A percentile compares a stretch with the other conserved stretches of the same genome.
These are phyloP conservation scores for Podospora anserina DNA, from an alignment of 495 filamentous ascomycete species.

Conservation along the genomic window DNA sequence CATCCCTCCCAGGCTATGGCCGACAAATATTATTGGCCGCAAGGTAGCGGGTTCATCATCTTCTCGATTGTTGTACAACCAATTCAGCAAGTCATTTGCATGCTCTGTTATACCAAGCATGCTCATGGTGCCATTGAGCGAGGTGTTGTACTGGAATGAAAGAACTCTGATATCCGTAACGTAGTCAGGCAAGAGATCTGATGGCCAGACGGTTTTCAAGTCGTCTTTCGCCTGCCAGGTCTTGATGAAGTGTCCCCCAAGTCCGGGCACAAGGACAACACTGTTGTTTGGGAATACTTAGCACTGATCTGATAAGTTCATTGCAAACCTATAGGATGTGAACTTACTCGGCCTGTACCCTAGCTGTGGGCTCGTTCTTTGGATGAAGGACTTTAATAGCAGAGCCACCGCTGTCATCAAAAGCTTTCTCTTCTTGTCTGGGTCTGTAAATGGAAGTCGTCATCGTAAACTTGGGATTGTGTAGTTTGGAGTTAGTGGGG, in stretches of 20 bases:
- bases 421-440: too few relatives aligned
- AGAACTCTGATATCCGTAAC: conserved; percentile 9
- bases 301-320: background rate
- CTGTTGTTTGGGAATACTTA: background rate
- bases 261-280: conserved; percentile 10
- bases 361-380: background rate
- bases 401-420: background rate
- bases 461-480: background rate
- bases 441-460: background rate
- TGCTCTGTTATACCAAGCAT: conserved; percentile 7
- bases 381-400: background rate
- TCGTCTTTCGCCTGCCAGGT: conserved; percentile 13
- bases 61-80: background rate
- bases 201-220: conserved; percentile 14
- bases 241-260: conserved; percentile 12
- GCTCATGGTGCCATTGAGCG: conserved; percentile 5
- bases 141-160: conserved; percentile 16
- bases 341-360: background rate
- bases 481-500: background rate
- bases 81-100: conserved; percentile 9
- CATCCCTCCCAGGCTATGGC: conserved; percentile 19
- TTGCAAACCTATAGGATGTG: background rate
- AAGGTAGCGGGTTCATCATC: background rate
- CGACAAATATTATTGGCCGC: conserved; percentile 16
- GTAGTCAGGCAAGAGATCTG: conserved; percentile 6